Evolutionary conservation across 192 early-diverging fungal species (phyloP), one percentile per base, ranked within the genome.

Genomic region (Podochytrium sp.): DNA sequence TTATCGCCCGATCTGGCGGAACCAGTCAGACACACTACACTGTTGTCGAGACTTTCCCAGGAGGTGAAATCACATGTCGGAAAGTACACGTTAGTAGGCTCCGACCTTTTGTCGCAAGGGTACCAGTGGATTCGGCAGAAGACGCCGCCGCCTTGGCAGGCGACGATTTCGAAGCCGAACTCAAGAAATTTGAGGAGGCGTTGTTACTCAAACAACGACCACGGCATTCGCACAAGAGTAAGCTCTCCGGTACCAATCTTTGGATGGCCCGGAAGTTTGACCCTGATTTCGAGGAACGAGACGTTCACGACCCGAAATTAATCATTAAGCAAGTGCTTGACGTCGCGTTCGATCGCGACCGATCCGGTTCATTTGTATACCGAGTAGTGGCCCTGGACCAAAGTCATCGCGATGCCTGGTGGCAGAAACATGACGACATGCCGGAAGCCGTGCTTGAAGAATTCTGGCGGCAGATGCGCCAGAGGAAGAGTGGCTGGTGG

Each of bases 91-190:
- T 57, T 10, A 57, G 55, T 57, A 57, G 56, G 25, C 56, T 57
- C 7, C 10, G 56, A 57, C 56, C 56, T 27, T 57, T 27, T 32
- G 25, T 25, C 6, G 56, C n/a, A 18, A 6, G 56, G 6, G 30
- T 57, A 7, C 56, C 56, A 10, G 27, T 27, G 12, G 56, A 57
- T 27, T 57, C 56, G 25, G 56, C 56, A 14, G 56, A 57, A 27
- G 27, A 57, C 10, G 56, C 56, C 12, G 56, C 56, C 10, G 7
- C 6, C 6, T 10, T 18, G 10, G 27, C 56, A n/a, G 56, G 56
- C 27, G 56, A 57, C 27, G 56, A 57, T 57, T 57, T 27, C 27
- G 56, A 57, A n/a, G 56, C 56, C 30, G 56, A 57, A 10, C 56
- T 57, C 10, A 10, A 57, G 27, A 57, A 27, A 32, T 32, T 7